phyloP scores from a whole-genome alignment of 2,329 filamentous ascomycete species.

The Colletotrichum costaricense region DNA sequence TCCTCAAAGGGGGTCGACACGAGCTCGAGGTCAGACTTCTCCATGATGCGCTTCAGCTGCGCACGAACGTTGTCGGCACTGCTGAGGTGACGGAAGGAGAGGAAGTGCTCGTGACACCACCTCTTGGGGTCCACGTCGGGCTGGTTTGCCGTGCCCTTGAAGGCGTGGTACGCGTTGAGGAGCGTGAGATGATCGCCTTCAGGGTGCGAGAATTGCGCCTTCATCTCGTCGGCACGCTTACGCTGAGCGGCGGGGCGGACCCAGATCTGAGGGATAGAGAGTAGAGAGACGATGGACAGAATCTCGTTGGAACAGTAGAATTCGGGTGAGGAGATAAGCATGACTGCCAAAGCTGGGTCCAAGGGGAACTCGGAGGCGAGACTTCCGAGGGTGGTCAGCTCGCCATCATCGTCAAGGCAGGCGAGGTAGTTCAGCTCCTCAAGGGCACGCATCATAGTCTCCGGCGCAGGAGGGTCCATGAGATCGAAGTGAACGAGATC shows the following conservation, averaged over 20 bases:
- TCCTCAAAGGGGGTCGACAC: slow-evolving; percentile 91
- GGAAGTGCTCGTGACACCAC: slow-evolving; percentile 98
- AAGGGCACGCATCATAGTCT: slow-evolving; percentile 97
- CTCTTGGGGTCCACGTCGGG: slow-evolving; percentile 78
- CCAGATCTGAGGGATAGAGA: slow-evolving; percentile 95
- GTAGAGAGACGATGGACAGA: slow-evolving; percentile 89
- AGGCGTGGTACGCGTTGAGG: slow-evolving; percentile 97
- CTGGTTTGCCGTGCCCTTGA: slow-evolving; percentile 80
- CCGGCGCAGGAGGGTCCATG: slow-evolving; percentile 97
- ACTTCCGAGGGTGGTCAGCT: slow-evolving; percentile 86
- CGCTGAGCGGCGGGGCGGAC: slow-evolving; percentile 86
- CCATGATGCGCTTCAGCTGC: slow-evolving; percentile 97
- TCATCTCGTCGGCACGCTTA: slow-evolving; percentile 97
- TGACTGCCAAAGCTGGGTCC: slow-evolving; percentile 93
- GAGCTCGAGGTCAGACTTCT: slow-evolving; percentile 86
- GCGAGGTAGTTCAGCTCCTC: slow-evolving; percentile 98
- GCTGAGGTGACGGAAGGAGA: slow-evolving; percentile 87
- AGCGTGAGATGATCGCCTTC: slow-evolving; percentile 97
- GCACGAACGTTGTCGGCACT: slow-evolving; percentile 94
- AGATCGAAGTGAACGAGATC: slow-evolving; percentile 98
- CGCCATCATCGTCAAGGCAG: slow-evolving; percentile 95
- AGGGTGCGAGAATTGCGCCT: slow-evolving; percentile 88
- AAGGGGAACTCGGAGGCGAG: slow-evolving; percentile 95
- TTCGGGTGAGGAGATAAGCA: slow-evolving; percentile 97
- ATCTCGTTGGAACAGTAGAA: slow-evolving; percentile 99